Conservation (phyloP, 2,329 filamentous ascomycete genomes). For the Penicillium digitatum region DNA sequence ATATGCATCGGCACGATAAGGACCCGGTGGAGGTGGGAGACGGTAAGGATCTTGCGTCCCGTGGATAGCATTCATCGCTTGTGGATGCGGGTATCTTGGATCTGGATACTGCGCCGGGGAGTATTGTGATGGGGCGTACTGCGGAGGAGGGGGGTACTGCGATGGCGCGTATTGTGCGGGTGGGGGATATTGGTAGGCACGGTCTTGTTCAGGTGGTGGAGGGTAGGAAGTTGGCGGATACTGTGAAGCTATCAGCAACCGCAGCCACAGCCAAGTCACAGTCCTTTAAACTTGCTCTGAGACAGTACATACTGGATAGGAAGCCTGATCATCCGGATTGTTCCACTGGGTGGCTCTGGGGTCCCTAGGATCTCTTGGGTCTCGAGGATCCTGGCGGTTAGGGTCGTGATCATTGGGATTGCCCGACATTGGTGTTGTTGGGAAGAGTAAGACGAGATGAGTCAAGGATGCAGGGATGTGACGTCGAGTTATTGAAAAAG, state of each 20-base stretch:
- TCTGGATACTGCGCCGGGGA: conserved; percentile 29
- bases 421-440: conserved; percentile 38
- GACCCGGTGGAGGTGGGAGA: conserved; percentile 42
- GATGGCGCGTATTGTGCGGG: conserved; percentile 35
- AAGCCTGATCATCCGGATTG: conserved; percentile 38
- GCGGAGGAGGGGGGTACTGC: conserved; percentile 23
- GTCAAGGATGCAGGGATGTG: conserved; percentile 27
- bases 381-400: conserved; percentile 36
- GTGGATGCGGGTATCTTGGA: conserved; percentile 35
- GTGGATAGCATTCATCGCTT: conserved; percentile 43
- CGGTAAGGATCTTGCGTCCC: conserved; percentile 44
- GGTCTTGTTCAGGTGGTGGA: conserved; percentile 29
- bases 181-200: conserved; percentile 34
- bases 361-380: conserved; percentile 27
- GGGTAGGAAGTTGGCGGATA: conserved; percentile 34
- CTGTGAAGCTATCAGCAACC: conserved; percentile 15
- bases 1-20: conserved; percentile 44
- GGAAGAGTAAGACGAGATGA: conserved; percentile 19
- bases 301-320: conserved; percentile 37
- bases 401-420: conserved; percentile 41
- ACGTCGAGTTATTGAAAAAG: conserved; percentile 25
- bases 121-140: conserved; percentile 33
- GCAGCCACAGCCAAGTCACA: background rate
- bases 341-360: conserved; percentile 45
- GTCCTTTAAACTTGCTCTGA: background rate